phyloP scores from a whole-genome alignment of 228 moss, liverwort and hornwort genomes.

The Sphagnum fallax region DNA sequence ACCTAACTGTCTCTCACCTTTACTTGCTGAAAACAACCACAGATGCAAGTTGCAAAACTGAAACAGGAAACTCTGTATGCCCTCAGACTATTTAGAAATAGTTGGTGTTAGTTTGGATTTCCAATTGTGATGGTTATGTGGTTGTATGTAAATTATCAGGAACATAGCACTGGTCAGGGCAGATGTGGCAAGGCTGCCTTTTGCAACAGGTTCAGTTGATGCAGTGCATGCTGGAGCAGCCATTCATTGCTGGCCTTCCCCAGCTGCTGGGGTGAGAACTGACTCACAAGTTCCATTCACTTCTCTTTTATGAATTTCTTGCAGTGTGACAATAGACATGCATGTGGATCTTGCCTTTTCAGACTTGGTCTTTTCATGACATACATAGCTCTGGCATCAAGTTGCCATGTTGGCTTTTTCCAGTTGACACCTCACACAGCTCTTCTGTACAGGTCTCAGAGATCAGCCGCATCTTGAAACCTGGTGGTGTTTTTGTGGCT shows the following conservation, averaged over 20 bases:
- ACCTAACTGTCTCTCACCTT: too few species aligned
- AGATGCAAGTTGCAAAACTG: not conserved
- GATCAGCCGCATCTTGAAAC: constrained; percentile 71
- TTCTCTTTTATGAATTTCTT: not conserved
- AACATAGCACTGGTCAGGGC: constrained; percentile 47
- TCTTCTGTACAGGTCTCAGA: constrained; percentile 55
- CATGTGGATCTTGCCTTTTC: too few species aligned
- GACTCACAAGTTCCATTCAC: not conserved
- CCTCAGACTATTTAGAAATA: too few species aligned
- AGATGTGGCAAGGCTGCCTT: constrained; percentile 45
- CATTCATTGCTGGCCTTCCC: constrained; percentile 55
- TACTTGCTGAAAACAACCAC: too few species aligned
- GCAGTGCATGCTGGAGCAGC: constrained; percentile 60
- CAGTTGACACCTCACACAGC: not conserved
- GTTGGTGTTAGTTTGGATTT: too few species aligned
- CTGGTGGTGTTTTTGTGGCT: constrained; percentile 77
- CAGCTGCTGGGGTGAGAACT: constrained; percentile 32
- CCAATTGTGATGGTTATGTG: too few species aligned
- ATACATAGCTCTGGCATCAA: too few species aligned
- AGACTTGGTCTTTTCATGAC: too few species aligned
- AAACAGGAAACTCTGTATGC: not conserved
- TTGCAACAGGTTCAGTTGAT: constrained; percentile 41
- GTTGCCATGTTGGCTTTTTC: too few species aligned
- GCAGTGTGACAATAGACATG: too few species aligned
- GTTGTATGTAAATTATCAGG: constrained; percentile 11